Percentiles rank a stretch among this genome's conserved stretches.
These are phyloP conservation scores for Talaromyces piceae DNA, from an alignment of 2,329 filamentous ascomycete genomes.

Conservation along the genomic window DNA sequence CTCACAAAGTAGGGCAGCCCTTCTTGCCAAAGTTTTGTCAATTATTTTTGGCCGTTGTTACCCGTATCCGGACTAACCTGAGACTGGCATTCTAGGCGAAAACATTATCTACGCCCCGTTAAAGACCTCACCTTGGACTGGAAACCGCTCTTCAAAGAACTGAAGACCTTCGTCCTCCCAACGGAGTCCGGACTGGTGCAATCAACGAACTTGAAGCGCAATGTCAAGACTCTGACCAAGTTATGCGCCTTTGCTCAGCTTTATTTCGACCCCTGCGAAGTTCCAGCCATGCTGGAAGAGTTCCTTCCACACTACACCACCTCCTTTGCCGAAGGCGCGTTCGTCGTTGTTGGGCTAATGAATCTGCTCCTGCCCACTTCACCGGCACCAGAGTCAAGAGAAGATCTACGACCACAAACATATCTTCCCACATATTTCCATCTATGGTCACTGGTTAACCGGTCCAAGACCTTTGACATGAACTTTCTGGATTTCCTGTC, in stretches of 20 bases:
- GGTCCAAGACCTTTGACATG: conserved; percentile 79
- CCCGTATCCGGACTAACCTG: neutral
- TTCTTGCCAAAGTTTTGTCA: neutral
- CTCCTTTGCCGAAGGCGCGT: conserved; percentile 84
- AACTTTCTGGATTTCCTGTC: conserved; percentile 87
- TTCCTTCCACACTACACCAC: conserved; percentile 84
- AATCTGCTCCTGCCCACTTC: conserved; percentile 83
- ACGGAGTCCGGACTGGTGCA: conserved; percentile 64
- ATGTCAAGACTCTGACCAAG: conserved; percentile 70
- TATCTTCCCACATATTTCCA: conserved; percentile 94
- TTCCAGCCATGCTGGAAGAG: conserved; percentile 73
- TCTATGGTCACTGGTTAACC: conserved; percentile 85
- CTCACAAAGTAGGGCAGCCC: conserved; percentile 67
- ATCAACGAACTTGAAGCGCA: conserved; percentile 56
- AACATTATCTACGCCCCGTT: conserved; percentile 86
- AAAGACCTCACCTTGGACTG: conserved; percentile 90
- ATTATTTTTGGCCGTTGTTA: neutral
- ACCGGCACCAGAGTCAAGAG: conserved; percentile 58
- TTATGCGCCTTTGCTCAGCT: conserved; percentile 82
- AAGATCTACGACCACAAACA: conserved; percentile 75
- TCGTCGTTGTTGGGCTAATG: conserved; percentile 80
- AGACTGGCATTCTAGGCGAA: conserved; percentile 55
- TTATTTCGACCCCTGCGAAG: conserved; percentile 85
- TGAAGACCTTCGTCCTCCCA: conserved; percentile 84
- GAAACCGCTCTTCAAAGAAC: conserved; percentile 84